These are phyloP conservation scores for Trichoderma asperellum DNA, from an alignment of 2,329 filamentous ascomycete species.

Conservation along the genomic window DNA sequence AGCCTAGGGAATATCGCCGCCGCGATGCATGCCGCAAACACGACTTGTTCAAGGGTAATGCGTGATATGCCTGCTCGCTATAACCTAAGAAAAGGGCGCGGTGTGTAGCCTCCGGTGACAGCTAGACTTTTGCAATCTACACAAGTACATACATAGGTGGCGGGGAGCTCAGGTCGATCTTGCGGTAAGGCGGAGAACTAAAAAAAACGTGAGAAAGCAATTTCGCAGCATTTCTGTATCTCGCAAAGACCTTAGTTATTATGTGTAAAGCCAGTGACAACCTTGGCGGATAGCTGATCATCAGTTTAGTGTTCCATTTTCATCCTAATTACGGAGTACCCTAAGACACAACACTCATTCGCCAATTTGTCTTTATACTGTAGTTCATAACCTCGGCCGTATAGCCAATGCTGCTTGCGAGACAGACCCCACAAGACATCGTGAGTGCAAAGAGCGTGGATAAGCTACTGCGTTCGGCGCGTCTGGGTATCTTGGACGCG, in stretches of 20 bases:
- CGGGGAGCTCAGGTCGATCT: conserved; percentile 75
- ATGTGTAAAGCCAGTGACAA: conserved; percentile 55
- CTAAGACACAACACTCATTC: neutral
- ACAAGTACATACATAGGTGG: conserved; percentile 63
- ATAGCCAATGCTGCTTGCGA: conserved; percentile 8
- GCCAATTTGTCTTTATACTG: neutral
- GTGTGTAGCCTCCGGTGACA: too few relatives aligned
- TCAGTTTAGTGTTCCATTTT: conserved; percentile 35
- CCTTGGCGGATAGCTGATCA: conserved; percentile 54
- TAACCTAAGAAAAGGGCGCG: neutral
- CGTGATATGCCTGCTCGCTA: neutral
- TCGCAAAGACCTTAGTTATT: conserved; percentile 48
- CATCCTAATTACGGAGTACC: neutral
- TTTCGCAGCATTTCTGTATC: neutral
- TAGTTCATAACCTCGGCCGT: neutral
- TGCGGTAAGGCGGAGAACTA: conserved; percentile 67
- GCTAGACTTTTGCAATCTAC: conserved; percentile 61
- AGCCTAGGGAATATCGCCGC: neutral
- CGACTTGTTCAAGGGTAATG: neutral
- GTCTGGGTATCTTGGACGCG: neutral
- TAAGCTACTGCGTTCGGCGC: neutral
- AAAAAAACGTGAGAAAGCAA: neutral
- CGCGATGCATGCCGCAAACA: neutral
- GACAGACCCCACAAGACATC: conserved; percentile 6
- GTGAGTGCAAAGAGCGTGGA: neutral